Evolutionary conservation across 371 early-diverging fungal genomes (phyloP), one percentile per base, ranked within the genome.

Genomic region (Mucor piriformis): DNA sequence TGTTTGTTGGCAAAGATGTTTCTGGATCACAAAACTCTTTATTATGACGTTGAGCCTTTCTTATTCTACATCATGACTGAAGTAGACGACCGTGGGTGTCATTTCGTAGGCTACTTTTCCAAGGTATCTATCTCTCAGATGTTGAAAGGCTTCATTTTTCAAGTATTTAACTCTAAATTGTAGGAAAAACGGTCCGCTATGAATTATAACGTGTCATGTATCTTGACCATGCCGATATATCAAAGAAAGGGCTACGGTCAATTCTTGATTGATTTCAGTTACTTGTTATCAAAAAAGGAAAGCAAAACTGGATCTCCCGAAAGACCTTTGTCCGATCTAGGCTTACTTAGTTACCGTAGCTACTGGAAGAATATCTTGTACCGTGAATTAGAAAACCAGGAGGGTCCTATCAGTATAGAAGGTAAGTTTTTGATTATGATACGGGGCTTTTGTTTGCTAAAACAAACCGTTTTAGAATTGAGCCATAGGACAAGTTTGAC

Each of bases 11-110:
- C 97, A 15, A 99, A 99, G 74, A 88, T 98, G 84, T 99, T 99
- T 74, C 79, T 99, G 34, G 99, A 99, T 81, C 99, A 98, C 74
- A 99, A 99, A 73, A 99, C 99, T 1, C 83, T 99, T 23, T 99
- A 97, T 70, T 99, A 99, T 69, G 99, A 99, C 66, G 97, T 99
- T 16, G 98, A 99, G 61, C 98, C 99, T 0, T 99, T 99, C 71
- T 71, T 99, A 54, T 99, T 99, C 65, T 99, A 99, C 72, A 83
- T 99, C 34, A 84, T 99, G 83, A 92, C 92, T 10, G 86, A 90
- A 62, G 77, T 73, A 7, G 93, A 95, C 50, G 83, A 85, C 4
- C 34, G 72, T 11, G 97, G 96, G 1, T 92, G 88, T 66, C 95
- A 97, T 64, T 90, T 99, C 69, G 93, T 99, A 6, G 99, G 99